These are phyloP conservation scores for Eragrostis tef DNA, from an alignment of 202 grass and related monocot species.

Conservation along the genomic window DNA sequence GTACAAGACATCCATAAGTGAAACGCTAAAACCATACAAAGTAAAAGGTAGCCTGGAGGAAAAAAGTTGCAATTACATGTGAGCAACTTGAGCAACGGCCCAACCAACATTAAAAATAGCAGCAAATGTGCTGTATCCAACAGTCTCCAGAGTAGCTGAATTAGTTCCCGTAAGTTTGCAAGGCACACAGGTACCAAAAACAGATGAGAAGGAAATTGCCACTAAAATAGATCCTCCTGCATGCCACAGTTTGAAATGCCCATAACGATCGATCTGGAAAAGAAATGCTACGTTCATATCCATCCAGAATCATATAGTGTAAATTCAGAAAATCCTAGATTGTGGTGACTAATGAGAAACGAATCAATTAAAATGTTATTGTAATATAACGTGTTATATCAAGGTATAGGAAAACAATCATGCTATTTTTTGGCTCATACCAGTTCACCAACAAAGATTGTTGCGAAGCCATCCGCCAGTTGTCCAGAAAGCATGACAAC, in stretches of 20 bases:
- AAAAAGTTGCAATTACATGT: constrained; percentile 71
- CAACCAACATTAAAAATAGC: constrained; percentile 97
- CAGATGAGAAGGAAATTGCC: constrained; percentile 94
- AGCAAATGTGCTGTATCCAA: constrained; percentile 95
- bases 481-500: constrained; percentile 97
- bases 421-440: constrained; percentile 52
- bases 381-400: constrained; percentile 3
- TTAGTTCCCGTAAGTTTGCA: constrained; percentile 74
- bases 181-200: constrained; percentile 88
- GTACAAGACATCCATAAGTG: constrained; percentile 37
- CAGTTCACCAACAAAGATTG: constrained; percentile 93
- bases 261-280: constrained; percentile 91
- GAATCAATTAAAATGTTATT: constrained; percentile 13
- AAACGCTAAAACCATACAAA: constrained; percentile 44
- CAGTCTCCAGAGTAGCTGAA: constrained; percentile 71
- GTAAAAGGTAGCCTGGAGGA: constrained; percentile 16
- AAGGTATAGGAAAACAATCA: background rate
- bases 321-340: constrained; percentile 28
- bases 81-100: constrained; percentile 96
- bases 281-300: constrained; percentile 35
- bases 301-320: background rate
- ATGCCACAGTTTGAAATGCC: constrained; percentile 99
- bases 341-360: background rate
- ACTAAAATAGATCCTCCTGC: constrained; percentile 91
- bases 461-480: constrained; percentile 88